Conservation (phyloP, 1,284 basidiomycete genomes). For the Abortiporus biennis region DNA sequence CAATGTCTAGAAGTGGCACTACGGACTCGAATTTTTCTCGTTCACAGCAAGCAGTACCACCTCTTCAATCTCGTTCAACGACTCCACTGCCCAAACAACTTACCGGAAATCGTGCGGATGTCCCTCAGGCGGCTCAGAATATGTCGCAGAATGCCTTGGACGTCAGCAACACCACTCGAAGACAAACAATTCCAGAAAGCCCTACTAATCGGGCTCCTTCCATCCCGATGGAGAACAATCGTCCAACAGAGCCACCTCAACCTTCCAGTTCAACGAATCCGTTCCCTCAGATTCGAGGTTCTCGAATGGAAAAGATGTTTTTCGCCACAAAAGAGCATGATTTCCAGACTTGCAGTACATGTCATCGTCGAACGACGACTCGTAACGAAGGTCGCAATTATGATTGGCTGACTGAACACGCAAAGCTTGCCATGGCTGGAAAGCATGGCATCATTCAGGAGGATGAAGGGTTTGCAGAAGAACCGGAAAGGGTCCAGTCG, state of each 20-base stretch:
- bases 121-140: too few species aligned
- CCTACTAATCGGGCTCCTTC: background rate
- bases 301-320: constrained; percentile 71
- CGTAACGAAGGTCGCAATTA: background rate
- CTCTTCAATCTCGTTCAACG: background rate
- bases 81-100: background rate
- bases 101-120: background rate
- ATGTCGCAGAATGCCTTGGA: too few species aligned
- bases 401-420: background rate
- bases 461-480: constrained; percentile 43
- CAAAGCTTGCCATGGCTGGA: background rate
- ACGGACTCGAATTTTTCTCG: too few species aligned
- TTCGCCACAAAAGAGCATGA: constrained; percentile 74
- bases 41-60: too few species aligned
- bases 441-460: constrained; percentile 14
- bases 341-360: constrained; percentile 58
- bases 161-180: too few species aligned
- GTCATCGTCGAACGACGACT: constrained; percentile 48
- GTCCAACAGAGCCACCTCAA: background rate
- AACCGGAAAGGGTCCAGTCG: constrained; percentile 29
- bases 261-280: constrained; percentile 1
- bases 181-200: background rate
- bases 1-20: too few species aligned
- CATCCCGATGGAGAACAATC: too few species aligned
- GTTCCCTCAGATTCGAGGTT: constrained; percentile 73